Evolutionary conservation across 2,329 filamentous ascomycete genomes (phyloP), one percentile per base, ranked within the genome.

Genomic region (Fusarium sublunatum): DNA sequence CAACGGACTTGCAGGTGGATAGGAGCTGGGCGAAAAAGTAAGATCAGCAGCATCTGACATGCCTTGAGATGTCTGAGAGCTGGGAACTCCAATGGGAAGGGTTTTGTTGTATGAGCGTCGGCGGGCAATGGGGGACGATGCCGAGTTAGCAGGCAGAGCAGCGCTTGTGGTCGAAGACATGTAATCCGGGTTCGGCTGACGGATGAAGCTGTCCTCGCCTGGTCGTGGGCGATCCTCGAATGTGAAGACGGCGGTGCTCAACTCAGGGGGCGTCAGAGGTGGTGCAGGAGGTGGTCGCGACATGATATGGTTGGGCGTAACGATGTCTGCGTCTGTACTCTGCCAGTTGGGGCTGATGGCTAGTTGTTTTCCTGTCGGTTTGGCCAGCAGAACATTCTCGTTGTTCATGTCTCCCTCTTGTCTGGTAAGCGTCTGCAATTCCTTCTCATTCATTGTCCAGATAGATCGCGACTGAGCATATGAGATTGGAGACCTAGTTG

Each of bases 131-230:
- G 75, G 69, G n/a, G 70, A 71, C 32, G 74, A 68, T 28, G 65
- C 51, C 10, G 73, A 71, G 68, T 66, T 59, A 48, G 72, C 31
- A 31, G 71, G 64, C 10, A 72, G 59, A 12, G 67, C 46, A 38
- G 71, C 61, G 32, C 71, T 70, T 11, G 71, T 69, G 11, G 75
- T 75, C 12, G 73, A 76, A 28, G 76, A 78, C 58, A 75, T 75
- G 72, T 83, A 83, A 61, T 83, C 81, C 1, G 82, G 82, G 60
- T 83, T 82, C 3, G 80, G 78, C 59, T 83, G 82, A 61, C 82
- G 77, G 56, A 84, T 80, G 60, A 77, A 77, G 54, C 71, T 76
- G 57, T 76, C 73, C 28, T 70, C 68, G 25, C 65, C 64, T 26
- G 63, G 58, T 39, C 71, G 71, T 13, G 70, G 69, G 34, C 65